Conservation (phyloP, 2,329 filamentous ascomycete species). For the Phoma herbarum region DNA sequence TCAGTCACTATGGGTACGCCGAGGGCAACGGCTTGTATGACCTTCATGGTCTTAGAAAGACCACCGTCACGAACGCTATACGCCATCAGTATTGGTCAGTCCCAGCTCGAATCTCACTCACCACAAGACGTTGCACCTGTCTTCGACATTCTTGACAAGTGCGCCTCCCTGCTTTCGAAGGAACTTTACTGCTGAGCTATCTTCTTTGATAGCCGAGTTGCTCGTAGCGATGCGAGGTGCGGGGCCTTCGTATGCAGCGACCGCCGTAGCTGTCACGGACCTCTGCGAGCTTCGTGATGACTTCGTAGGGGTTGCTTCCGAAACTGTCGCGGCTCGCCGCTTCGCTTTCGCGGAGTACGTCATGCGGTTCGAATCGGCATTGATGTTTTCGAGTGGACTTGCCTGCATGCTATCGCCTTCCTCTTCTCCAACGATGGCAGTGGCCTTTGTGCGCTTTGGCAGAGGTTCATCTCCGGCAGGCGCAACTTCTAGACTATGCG, state of each 20-base stretch:
- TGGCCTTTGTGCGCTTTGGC: slow-evolving; percentile 31
- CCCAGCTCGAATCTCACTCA: slow-evolving; percentile 22
- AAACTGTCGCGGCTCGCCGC: slow-evolving; percentile 14
- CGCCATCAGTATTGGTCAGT: slow-evolving; percentile 23
- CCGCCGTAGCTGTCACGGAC: slow-evolving; percentile 17
- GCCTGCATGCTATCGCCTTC: slow-evolving; percentile 18
- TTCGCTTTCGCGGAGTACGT: slow-evolving; percentile 22
- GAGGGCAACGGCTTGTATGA: slow-evolving; percentile 55
- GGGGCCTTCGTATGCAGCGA: slow-evolving; percentile 34
- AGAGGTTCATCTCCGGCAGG: slow-evolving; percentile 10
- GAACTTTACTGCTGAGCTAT: slow-evolving; percentile 41
- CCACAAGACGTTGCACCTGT: slow-evolving; percentile 46
- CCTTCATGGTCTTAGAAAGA: slow-evolving; percentile 56
- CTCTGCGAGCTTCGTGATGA: slow-evolving; percentile 33
- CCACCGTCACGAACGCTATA: slow-evolving; percentile 50
- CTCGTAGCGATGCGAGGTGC: slow-evolving; percentile 46
- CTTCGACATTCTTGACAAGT: slow-evolving; percentile 44
- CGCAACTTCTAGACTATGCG: background rate
- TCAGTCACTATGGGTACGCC: slow-evolving; percentile 59
- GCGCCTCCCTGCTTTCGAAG: slow-evolving; percentile 46
- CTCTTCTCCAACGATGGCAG: slow-evolving; percentile 7
- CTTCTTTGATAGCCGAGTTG: slow-evolving; percentile 41
- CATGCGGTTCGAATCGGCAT: slow-evolving; percentile 13
- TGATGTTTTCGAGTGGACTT: slow-evolving; percentile 19
- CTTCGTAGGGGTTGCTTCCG: slow-evolving; percentile 25